phyloP scores from a whole-genome alignment of 2,329 filamentous ascomycete species.

The Fusarium pseudocircinatum region DNA sequence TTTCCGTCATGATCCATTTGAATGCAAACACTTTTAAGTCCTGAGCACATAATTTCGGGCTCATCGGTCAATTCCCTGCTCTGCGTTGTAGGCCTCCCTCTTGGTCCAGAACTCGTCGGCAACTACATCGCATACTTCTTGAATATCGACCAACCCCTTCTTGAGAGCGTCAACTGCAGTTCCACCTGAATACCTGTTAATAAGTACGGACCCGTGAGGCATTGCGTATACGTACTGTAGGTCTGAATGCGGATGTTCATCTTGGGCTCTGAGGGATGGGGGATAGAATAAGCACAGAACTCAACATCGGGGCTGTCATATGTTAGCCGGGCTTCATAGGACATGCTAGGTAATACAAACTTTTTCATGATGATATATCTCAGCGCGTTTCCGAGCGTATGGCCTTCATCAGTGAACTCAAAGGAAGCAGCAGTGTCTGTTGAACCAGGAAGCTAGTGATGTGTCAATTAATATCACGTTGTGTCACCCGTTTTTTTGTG shows the following conservation, averaged over 20 bases:
- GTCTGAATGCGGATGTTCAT: slow-evolving; percentile 99
- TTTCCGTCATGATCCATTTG: slow-evolving; percentile 41
- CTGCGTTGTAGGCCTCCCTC: slow-evolving; percentile 49
- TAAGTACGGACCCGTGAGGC: not conserved
- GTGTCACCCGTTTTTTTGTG: not conserved
- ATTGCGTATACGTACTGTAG: slow-evolving; percentile 73
- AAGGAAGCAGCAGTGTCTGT: slow-evolving; percentile 92
- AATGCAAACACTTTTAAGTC: slow-evolving; percentile 26
- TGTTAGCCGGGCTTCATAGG: not conserved
- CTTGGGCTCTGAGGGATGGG: slow-evolving; percentile 93
- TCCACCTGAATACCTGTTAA: slow-evolving; percentile 65
- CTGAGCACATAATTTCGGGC: not conserved
- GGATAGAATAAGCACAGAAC: slow-evolving; percentile 98
- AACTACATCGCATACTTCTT: slow-evolving; percentile 92
- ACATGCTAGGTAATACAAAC: slow-evolving; percentile 60
- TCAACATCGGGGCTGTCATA: slow-evolving; percentile 84
- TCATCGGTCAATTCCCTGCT: slow-evolving; percentile 48
- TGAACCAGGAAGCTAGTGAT: slow-evolving; percentile 78
- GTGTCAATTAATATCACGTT: slow-evolving; percentile 11
- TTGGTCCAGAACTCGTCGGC: slow-evolving; percentile 85
- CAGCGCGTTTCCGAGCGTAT: slow-evolving; percentile 93
- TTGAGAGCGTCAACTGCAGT: slow-evolving; percentile 86
- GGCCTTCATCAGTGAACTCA: slow-evolving; percentile 92
- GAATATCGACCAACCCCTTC: slow-evolving; percentile 88
- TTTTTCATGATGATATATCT: slow-evolving; percentile 99